phyloP scores from a whole-genome alignment of 108 stramenopile species.

The Cyclostephanos tholiformis region DNA sequence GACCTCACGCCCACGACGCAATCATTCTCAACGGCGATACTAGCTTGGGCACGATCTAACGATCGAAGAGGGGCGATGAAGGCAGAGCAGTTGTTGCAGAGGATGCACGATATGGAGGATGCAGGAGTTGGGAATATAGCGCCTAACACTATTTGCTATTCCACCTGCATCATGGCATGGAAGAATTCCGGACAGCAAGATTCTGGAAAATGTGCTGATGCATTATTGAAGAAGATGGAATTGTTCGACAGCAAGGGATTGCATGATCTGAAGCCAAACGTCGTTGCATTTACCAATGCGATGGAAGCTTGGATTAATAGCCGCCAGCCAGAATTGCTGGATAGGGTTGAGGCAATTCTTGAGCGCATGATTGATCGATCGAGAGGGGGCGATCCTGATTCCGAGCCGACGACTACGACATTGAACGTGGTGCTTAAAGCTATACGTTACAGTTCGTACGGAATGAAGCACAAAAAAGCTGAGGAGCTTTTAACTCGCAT shows the following conservation, averaged over 20 bases:
- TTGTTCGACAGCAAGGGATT: constrained; percentile 29
- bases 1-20: constrained; percentile 41
- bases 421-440: constrained; percentile 48
- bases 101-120: constrained; percentile 54
- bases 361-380: constrained; percentile 44
- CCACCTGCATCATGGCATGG: constrained; percentile 73
- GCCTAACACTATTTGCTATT: constrained; percentile 69
- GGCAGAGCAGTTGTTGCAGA: constrained; percentile 54
- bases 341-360: constrained; percentile 42
- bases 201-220: constrained; percentile 55
- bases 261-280: constrained; percentile 56
- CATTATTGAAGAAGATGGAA: constrained; percentile 60
- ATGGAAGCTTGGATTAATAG: constrained; percentile 66
- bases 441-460: constrained; percentile 33
- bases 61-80: constrained; percentile 43
- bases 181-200: constrained; percentile 46
- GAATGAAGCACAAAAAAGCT: constrained; percentile 38
- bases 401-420: constrained; percentile 37
- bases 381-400: constrained; percentile 33
- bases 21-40: constrained; percentile 48
- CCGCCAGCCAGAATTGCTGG: constrained; percentile 33
- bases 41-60: constrained; percentile 64
- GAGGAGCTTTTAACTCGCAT: constrained; percentile 58
- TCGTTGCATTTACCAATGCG: constrained; percentile 57
- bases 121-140: constrained; percentile 34